Evolutionary conservation across 805 yeast species (phyloP).

Genomic region (Wilhelminamyces savonicus): DNA sequence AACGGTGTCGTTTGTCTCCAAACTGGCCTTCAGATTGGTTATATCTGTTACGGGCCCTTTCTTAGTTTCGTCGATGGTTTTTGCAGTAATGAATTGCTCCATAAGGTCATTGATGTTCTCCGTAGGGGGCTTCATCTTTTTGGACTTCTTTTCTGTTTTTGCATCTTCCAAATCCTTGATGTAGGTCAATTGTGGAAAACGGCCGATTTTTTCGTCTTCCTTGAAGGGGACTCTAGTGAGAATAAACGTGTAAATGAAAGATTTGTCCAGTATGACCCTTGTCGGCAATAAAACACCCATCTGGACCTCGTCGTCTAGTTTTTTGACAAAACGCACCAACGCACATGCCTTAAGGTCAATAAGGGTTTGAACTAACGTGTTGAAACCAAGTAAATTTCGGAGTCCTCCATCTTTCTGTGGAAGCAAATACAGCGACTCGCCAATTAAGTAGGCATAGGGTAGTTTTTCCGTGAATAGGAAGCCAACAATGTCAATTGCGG

Average conservation of each 20-base stretch:
- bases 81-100: constrained; percentile 25
- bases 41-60: not conserved
- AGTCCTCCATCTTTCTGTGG: constrained; percentile 25
- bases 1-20: constrained; percentile 10
- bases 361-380: constrained; percentile 45
- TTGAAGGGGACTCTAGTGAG: constrained; percentile 59
- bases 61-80: constrained; percentile 15
- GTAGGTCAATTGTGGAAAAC: constrained; percentile 29
- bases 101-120: constrained; percentile 13
- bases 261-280: no score
- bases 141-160: not conserved
- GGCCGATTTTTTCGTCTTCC: constrained; percentile 67
- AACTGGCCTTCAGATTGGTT: constrained; percentile 10
- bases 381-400: constrained; percentile 29
- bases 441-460: constrained; percentile 54
- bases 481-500: constrained; percentile 63
- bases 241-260: constrained; percentile 36
- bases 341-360: constrained; percentile 42
- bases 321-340: constrained; percentile 59
- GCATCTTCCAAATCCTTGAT: constrained; percentile 2
- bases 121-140: constrained; percentile 3
- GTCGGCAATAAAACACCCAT: constrained; percentile 52
- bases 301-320: constrained; percentile 39
- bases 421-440: constrained; percentile 52
- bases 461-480: constrained; percentile 41